Evolutionary conservation across 164 flowering plant species (phyloP), one percentile per base, ranked within the genome.

Genomic region (Magnolia sinica): DNA sequence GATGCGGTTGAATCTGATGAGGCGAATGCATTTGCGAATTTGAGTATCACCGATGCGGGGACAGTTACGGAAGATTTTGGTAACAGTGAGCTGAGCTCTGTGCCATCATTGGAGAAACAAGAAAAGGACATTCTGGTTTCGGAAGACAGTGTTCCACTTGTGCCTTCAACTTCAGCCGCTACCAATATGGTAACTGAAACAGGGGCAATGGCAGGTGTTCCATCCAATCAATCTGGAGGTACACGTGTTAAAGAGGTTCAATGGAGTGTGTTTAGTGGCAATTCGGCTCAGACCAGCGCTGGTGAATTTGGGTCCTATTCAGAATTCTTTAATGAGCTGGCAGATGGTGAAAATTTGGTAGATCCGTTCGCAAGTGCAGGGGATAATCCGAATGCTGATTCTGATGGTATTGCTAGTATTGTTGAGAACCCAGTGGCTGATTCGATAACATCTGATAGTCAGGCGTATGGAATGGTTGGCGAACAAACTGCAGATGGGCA

Each of bases 231-330:
- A 0, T 7, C 73, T 0, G 75, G 58, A 16, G 78, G 51, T 74
- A 70, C 86, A 8, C 85, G 83, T 70, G 84, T 92, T 73, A 94
- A 92, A 85, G 96, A 91, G 84, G 94, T 96, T 18, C 89, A 87
- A 24, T 96, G 98, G 99, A 89, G 86, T 84, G 81, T 88, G 0
- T 91, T 96, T 79, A 59, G 80, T 82, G 81, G 89, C 19, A 93
- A 85, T 81, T 55, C 81, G 1, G 49, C 66, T 8, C 78, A 77
- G 68, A 80, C 80, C 73, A 84, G 81, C 74, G 72, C 65, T 20
- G 77, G 77, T 73, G 92, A 86, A 8, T 86, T 87, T 72, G 93
- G 88, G 31, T 89, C 96, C 1, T 86, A 84, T 72, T 88, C 95
- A 0, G 98, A 95, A 77, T 86, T 95, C 72, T 93, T 95, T 72